These are phyloP conservation scores for Excoecaria agallocha DNA, from an alignment of 345 rosid species.

Conservation along the genomic window DNA sequence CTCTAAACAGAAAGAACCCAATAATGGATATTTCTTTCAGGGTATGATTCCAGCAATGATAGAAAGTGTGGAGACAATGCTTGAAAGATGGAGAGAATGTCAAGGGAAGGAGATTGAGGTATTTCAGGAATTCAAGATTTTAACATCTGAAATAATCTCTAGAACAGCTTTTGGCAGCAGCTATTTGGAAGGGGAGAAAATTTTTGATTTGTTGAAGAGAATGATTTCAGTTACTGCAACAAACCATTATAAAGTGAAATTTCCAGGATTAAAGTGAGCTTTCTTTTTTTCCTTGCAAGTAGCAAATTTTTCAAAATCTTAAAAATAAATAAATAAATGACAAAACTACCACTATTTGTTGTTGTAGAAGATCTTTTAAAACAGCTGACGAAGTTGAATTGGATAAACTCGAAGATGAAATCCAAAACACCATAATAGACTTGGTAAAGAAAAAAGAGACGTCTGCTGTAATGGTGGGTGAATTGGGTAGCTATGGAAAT, in stretches of 20 bases:
- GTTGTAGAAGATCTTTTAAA: conserved; percentile 27
- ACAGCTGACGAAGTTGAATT: conserved; percentile 29
- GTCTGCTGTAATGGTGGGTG: background rate
- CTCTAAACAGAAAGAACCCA: background rate
- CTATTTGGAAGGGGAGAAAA: conserved; percentile 38
- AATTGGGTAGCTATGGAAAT: conserved; percentile 13
- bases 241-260: conserved; percentile 19
- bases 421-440: conserved; percentile 6
- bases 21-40: conserved; percentile 11
- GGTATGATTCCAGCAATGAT: conserved; percentile 37
- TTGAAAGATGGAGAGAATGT: conserved; percentile 40
- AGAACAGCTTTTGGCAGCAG: conserved; percentile 58
- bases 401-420: conserved; percentile 15
- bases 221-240: conserved; percentile 16
- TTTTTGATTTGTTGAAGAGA: conserved; percentile 34
- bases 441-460: conserved; percentile 32
- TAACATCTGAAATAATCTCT: conserved; percentile 53
- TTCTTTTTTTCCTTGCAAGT: background rate
- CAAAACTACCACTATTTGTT: background rate
- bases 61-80: conserved; percentile 39
- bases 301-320: background rate
- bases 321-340: background rate
- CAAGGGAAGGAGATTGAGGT: conserved; percentile 42
- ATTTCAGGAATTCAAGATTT: conserved; percentile 34
- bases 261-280: conserved; percentile 34